Conservation (phyloP, 768 basidiomycete species). For the Amanita polypyramis region DNA sequence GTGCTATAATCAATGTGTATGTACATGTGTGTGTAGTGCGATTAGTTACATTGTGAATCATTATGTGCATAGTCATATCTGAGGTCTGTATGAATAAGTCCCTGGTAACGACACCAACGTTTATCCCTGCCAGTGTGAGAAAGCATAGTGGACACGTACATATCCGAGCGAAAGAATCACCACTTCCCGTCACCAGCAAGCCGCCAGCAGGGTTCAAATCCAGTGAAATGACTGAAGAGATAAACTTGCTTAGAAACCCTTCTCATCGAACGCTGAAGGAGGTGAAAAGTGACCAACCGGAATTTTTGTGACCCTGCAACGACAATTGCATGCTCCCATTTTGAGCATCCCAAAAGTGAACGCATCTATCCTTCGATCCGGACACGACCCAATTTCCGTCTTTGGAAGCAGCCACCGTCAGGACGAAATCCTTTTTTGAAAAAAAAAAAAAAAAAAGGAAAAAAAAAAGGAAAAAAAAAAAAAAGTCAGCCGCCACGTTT, state of each 20-base stretch:
- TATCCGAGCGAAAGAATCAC: constrained; percentile 31
- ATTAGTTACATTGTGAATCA: background rate
- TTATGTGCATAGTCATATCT: background rate
- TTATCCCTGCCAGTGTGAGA: background rate
- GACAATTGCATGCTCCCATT: constrained; percentile 68
- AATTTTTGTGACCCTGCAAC: constrained; percentile 56
- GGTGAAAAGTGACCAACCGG: constrained; percentile 22
- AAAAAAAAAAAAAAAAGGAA: no score
- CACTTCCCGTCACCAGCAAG: constrained; percentile 30
- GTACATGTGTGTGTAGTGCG: background rate
- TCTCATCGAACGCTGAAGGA: background rate
- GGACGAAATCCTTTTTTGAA: constrained; percentile 23
- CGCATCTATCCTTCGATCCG: constrained; percentile 80
- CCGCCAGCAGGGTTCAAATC: constrained; percentile 25
- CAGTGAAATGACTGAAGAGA: constrained; percentile 25
- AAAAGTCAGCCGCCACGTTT: no score
- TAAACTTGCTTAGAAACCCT: background rate
- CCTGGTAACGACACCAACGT: background rate
- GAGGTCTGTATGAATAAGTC: background rate
- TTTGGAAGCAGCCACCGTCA: constrained; percentile 44
- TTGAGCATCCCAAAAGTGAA: constrained; percentile 78
- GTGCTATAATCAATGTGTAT: background rate
- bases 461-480: no score
- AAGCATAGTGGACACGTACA: constrained; percentile 18
- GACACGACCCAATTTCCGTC: constrained; percentile 86